Conservation (phyloP, 495 filamentous ascomycete genomes). For the Haplographium delicatum region DNA sequence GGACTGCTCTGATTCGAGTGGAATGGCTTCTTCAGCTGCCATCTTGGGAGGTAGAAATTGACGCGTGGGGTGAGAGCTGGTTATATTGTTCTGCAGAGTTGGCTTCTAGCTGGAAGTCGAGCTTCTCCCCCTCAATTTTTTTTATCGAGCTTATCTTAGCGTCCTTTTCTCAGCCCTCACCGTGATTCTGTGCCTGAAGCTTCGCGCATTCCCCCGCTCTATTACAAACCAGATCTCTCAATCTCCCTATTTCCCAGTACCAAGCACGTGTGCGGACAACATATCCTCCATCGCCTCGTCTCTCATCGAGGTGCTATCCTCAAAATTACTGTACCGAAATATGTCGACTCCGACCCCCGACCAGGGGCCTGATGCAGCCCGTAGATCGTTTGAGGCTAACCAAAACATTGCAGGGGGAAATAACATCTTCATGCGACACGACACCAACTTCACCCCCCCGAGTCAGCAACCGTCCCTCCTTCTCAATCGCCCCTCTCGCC, state of each 20-base stretch:
- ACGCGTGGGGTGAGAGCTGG: no score
- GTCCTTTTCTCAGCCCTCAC: neutral
- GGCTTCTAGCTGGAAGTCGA: neutral
- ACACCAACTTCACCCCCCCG: slow-evolving; percentile 1
- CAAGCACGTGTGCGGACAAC: no score
- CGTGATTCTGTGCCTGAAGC: neutral
- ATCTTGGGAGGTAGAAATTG: neutral
- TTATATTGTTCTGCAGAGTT: no score
- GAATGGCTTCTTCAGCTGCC: neutral
- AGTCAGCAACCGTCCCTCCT: slow-evolving; percentile 4
- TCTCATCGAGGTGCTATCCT: no score
- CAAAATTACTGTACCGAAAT: neutral
- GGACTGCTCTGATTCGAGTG: slow-evolving; percentile 9
- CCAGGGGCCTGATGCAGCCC: neutral
- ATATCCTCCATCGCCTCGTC: no score
- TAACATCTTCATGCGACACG: slow-evolving; percentile 16
- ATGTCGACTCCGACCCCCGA: neutral
- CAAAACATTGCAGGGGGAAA: slow-evolving; percentile 11
- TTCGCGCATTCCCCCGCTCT: neutral
- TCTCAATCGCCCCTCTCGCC: neutral
- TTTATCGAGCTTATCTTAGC: slow-evolving; percentile 14
- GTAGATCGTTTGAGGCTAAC: no score
- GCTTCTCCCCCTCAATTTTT: slow-evolving; percentile 5
- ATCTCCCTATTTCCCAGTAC: no score
- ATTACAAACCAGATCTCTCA: no score